phyloP scores from a whole-genome alignment of 2,329 filamentous ascomycete genomes.

The Ophiosphaerella korrae region DNA sequence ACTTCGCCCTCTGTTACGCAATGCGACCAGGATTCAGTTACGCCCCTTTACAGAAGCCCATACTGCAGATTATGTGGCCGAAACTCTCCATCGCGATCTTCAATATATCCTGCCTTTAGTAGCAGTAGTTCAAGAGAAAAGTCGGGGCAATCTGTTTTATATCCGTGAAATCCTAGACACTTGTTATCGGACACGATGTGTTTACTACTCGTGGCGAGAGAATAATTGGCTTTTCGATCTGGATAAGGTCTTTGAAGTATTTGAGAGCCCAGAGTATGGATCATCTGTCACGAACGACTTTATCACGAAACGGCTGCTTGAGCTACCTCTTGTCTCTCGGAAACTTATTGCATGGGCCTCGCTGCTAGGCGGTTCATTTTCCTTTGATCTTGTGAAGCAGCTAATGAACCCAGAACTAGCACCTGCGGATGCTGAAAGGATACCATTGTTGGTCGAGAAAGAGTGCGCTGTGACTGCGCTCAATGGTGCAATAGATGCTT shows the following conservation, averaged over 20 bases:
- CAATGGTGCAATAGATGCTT: constrained; percentile 80
- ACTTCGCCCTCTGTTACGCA: constrained; percentile 44
- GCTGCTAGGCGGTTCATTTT: constrained; percentile 80
- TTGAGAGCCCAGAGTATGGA: constrained; percentile 77
- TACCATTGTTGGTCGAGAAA: constrained; percentile 59
- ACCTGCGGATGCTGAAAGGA: constrained; percentile 47
- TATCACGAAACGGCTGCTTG: constrained; percentile 75
- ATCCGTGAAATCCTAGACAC: constrained; percentile 88
- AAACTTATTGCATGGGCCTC: constrained; percentile 86
- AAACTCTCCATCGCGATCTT: constrained; percentile 74
- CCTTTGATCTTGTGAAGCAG: constrained; percentile 78
- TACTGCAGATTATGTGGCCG: constrained; percentile 79
- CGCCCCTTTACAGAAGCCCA: constrained; percentile 77
- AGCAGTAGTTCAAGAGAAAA: constrained; percentile 86
- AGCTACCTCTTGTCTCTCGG: constrained; percentile 74
- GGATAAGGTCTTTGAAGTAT: constrained; percentile 83
- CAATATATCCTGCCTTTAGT: constrained; percentile 78
- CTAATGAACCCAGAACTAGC: constrained; percentile 74
- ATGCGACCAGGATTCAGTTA: constrained; percentile 70
- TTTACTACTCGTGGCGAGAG: constrained; percentile 88
- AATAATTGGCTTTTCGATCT: constrained; percentile 81
- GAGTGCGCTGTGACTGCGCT: constrained; percentile 77
- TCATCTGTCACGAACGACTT: constrained; percentile 83
- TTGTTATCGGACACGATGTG: constrained; percentile 83
- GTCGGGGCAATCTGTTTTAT: constrained; percentile 86